Percentiles rank a stretch among this genome's conserved stretches.
Evolutionary conservation across 768 basidiomycete species (phyloP).

Genomic region (Trametes punicea): DNA sequence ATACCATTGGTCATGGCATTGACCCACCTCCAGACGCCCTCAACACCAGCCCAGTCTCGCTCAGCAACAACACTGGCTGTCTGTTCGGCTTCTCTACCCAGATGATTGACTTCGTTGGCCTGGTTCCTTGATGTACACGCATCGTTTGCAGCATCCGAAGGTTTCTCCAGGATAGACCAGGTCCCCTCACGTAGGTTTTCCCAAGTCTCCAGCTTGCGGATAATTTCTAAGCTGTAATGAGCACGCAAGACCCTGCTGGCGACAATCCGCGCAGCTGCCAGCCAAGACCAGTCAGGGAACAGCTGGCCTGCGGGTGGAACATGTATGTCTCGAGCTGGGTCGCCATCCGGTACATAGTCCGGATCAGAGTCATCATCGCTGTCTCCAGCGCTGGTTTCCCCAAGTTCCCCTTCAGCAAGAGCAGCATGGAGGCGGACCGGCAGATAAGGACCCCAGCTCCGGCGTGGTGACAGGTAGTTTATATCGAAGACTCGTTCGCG

Average conservation of each 20-base stretch:
- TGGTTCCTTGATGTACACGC: neutral
- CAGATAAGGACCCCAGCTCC: constrained; percentile 26
- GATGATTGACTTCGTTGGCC: neutral
- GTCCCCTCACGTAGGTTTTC: constrained; percentile 9
- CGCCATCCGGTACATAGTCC: constrained; percentile 11
- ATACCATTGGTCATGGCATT: neutral
- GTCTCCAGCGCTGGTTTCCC: neutral
- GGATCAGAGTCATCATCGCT: constrained; percentile 8
- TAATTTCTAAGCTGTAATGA: neutral
- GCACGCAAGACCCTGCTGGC: constrained; percentile 1
- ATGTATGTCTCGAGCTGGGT: neutral
- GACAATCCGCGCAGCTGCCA: constrained; percentile 17
- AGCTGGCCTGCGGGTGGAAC: constrained; percentile 14
- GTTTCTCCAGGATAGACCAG: too few relatives aligned
- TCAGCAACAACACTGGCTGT: neutral
- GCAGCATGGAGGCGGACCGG: neutral
- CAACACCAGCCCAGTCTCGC: constrained; percentile 29
- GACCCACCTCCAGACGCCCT: constrained; percentile 26
- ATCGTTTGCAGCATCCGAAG: too few relatives aligned
- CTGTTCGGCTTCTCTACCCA: neutral
- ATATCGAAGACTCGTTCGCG: constrained; percentile 20
- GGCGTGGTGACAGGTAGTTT: constrained; percentile 18
- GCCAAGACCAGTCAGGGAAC: constrained; percentile 25
- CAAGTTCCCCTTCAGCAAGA: neutral
- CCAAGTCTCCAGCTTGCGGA: constrained; percentile 1